Conservation (phyloP, 2,329 filamentous ascomycete species). For the Fusarium kyushuense region DNA sequence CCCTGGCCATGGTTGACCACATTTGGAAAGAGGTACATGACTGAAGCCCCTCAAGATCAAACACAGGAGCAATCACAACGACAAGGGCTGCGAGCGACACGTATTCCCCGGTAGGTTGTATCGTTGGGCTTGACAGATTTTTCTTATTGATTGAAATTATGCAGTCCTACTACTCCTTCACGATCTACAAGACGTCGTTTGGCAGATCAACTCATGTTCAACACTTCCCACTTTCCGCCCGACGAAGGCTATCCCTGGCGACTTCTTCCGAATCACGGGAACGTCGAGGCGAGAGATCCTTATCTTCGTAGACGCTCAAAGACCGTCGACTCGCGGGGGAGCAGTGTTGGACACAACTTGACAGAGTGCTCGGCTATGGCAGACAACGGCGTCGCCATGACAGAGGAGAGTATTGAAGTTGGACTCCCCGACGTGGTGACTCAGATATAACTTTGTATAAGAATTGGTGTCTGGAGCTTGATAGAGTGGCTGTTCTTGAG, state of each 20-base stretch:
- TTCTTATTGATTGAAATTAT: constrained; percentile 10
- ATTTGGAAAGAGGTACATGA: neutral
- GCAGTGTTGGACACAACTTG: constrained; percentile 1
- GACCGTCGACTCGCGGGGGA: neutral
- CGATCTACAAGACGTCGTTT: constrained; percentile 20
- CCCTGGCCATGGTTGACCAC: constrained; percentile 26
- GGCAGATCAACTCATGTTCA: constrained; percentile 11
- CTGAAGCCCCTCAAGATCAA: neutral
- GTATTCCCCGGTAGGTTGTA: constrained; percentile 20
- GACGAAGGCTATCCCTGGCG: constrained; percentile 5
- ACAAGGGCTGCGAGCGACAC: constrained; percentile 20
- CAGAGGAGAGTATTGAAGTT: constrained; percentile 66
- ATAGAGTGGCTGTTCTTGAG: neutral
- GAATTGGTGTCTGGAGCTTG: neutral
- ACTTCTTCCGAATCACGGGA: neutral
- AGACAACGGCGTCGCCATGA: constrained; percentile 65
- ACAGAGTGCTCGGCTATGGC: constrained; percentile 49
- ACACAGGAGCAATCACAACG: neutral
- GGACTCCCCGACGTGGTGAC: constrained; percentile 60
- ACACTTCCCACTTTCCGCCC: constrained; percentile 1
- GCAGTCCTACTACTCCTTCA: constrained; percentile 20
- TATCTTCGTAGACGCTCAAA: neutral
- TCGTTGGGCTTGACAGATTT: neutral
- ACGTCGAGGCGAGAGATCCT: neutral
- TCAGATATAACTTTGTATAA: constrained; percentile 36